These are phyloP conservation scores for Radiomyces spectabilis DNA, from an alignment of 192 early-diverging fungal genomes.

Conservation along the genomic window DNA sequence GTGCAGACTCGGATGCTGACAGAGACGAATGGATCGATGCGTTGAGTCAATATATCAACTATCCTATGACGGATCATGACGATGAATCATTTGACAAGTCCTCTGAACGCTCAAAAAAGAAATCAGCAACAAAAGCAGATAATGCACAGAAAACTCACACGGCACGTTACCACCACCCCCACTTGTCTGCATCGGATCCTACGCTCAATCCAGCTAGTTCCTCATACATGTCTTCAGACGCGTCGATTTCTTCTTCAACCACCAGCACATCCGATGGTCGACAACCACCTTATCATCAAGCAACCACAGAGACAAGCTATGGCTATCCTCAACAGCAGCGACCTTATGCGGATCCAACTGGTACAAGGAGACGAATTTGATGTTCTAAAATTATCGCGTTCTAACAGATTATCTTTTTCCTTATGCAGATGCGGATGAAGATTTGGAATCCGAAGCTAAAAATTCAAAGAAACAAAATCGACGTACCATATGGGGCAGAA, in stretches of 20 bases:
- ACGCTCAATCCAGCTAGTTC: too few relatives aligned
- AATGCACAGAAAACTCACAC: background rate
- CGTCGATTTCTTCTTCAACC: too few relatives aligned
- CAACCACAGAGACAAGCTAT: background rate
- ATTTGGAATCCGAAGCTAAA: background rate
- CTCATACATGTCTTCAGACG: too few relatives aligned
- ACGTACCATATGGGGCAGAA: slow-evolving; percentile 14
- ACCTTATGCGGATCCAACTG: background rate
- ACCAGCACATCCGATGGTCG: too few relatives aligned
- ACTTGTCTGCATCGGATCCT: background rate
- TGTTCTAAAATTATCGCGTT: too few relatives aligned
- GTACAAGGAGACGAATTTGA: background rate
- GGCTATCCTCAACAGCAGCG: background rate
- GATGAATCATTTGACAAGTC: too few relatives aligned
- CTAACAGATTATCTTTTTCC: background rate
- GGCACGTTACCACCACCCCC: background rate
- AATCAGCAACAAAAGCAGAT: background rate
- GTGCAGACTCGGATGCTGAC: slow-evolving; percentile 85
- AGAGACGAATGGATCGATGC: slow-evolving; percentile 89
- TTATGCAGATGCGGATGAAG: background rate
- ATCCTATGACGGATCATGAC: too few relatives aligned
- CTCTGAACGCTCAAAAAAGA: background rate
- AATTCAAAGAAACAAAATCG: slow-evolving; percentile 14
- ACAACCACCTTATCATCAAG: too few relatives aligned
- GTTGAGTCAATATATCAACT: slow-evolving; percentile 37